Evolutionary conservation across 805 yeast species (phyloP), one percentile per base, ranked within the genome.

Genomic region (Schizosaccharomyces cryophilus): DNA sequence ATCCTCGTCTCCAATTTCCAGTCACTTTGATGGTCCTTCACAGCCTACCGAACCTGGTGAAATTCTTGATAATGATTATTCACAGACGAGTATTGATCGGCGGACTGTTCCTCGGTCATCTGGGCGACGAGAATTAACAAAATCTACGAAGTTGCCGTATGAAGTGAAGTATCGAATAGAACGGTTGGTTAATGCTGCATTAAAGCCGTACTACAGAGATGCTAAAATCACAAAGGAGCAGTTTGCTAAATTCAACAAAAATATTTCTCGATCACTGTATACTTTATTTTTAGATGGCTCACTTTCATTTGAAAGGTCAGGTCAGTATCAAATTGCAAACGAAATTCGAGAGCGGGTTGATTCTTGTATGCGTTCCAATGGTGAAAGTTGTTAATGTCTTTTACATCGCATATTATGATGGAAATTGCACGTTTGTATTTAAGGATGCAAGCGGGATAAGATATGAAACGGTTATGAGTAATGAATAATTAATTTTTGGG

Each of bases 131-230:
- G 51, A 45, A 11, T 4, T 45, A 24, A 24, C 26, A 11, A n/a
- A 45, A 19, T 45, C 51, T 24, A 6, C 21, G 19, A 54, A 17
- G 26, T 9, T 56, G n/a, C 30, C 60, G 17, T 35, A 21, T 9
- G 47, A 40, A 26, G 29, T 35, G 42, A 61, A 61, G 51, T 51
- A 60, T 35, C 42, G 38, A 19, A 35, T 56, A 21, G 60, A 56
- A 35, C 30, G 26, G 60, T 17, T 40, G n/a, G 60, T 56, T 21
- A 24, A 13, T 24, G 60, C 60, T 3, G 26, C 60, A 31, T 40
- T 56, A 15, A 56, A 56, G 19, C 60, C 60, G 6, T 11, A 26
- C 21, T 56, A 56, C n/a, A 38, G 42, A 24, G 21, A 35, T 15
- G 60, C 42, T 21, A 24, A 56, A 40, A 24, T 56, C 2, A n/a